Conservation (phyloP, 495 filamentous ascomycete genomes). For the Lophiotrema nucula region DNA sequence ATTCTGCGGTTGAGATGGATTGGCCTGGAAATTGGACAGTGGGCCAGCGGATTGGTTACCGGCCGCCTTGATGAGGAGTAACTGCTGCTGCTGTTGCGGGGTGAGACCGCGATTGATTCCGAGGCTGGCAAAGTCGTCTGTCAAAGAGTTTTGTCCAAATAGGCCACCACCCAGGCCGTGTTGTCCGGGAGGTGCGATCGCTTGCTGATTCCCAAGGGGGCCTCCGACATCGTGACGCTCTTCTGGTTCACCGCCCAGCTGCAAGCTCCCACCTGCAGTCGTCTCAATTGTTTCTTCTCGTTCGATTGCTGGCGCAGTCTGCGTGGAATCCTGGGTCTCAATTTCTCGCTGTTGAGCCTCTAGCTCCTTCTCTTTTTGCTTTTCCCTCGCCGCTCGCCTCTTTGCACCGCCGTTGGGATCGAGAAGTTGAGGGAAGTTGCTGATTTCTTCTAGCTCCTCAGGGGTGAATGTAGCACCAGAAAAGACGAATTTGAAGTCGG, state of each 20-base stretch:
- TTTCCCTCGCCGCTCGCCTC: slow-evolving; percentile 62
- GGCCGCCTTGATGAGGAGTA: slow-evolving; percentile 59
- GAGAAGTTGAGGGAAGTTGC: slow-evolving; percentile 73
- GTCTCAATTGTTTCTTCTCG: slow-evolving; percentile 42
- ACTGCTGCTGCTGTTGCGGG: slow-evolving; percentile 72
- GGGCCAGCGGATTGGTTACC: slow-evolving; percentile 54
- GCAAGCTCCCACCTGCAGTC: slow-evolving; percentile 79
- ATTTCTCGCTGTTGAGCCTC: slow-evolving; percentile 54
- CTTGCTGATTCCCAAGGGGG: slow-evolving; percentile 50
- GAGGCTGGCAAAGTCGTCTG: slow-evolving; percentile 55
- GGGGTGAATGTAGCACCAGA: slow-evolving; percentile 49
- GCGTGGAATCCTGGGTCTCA: slow-evolving; percentile 57
- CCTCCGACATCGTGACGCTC: slow-evolving; percentile 56
- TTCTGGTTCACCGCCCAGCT: slow-evolving; percentile 88
- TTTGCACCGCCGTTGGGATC: slow-evolving; percentile 74
- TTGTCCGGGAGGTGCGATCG: slow-evolving; percentile 73
- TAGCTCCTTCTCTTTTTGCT: slow-evolving; percentile 56
- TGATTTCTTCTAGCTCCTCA: slow-evolving; percentile 57
- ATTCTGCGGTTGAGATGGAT: slow-evolving; percentile 43
- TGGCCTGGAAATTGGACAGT: slow-evolving; percentile 55
- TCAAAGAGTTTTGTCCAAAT: slow-evolving; percentile 51
- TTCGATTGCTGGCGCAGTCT: slow-evolving; percentile 38
- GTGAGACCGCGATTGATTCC: slow-evolving; percentile 67
- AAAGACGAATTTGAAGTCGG: slow-evolving; percentile 63
- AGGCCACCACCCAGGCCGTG: slow-evolving; percentile 41